These are phyloP conservation scores for Nyssa sinensis DNA, from an alignment of 148 eudicot species.

Conservation along the genomic window DNA sequence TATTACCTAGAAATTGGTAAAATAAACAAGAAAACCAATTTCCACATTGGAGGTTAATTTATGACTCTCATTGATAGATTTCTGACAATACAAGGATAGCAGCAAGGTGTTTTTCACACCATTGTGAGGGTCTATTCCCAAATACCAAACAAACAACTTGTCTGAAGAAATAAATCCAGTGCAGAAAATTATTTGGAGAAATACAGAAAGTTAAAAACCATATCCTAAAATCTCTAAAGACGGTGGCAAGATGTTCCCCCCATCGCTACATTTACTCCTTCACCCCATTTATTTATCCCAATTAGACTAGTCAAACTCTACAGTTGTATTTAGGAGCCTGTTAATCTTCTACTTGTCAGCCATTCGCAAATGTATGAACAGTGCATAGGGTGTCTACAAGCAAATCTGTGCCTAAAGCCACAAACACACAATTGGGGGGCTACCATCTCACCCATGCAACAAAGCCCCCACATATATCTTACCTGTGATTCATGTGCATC, in stretches of 20 bases:
- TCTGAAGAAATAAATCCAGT: neutral
- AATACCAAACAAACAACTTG: neutral
- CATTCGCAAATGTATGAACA: neutral
- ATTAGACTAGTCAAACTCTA: neutral
- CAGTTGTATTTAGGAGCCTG: neutral
- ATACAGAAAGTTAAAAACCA: no score
- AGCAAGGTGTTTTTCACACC: neutral
- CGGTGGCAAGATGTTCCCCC: no score
- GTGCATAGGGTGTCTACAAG: neutral
- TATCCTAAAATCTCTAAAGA: no score
- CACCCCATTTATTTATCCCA: neutral
- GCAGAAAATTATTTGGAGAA: neutral
- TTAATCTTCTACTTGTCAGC: neutral
- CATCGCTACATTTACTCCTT: neutral
- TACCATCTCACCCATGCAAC: neutral
- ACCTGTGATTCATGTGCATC: slow-evolving; percentile 73
- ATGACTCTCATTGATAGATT: neutral
- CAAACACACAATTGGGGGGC: neutral
- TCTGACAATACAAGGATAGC: neutral
- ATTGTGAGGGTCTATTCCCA: neutral
- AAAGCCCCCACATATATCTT: slow-evolving; percentile 3
- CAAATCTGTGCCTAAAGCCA: neutral
- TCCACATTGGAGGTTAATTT: neutral
- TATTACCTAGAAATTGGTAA: no score
- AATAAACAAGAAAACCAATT: no score